Evolutionary conservation across 176 grass and related monocot genomes (phyloP).

Genomic region (Carex pumila): DNA sequence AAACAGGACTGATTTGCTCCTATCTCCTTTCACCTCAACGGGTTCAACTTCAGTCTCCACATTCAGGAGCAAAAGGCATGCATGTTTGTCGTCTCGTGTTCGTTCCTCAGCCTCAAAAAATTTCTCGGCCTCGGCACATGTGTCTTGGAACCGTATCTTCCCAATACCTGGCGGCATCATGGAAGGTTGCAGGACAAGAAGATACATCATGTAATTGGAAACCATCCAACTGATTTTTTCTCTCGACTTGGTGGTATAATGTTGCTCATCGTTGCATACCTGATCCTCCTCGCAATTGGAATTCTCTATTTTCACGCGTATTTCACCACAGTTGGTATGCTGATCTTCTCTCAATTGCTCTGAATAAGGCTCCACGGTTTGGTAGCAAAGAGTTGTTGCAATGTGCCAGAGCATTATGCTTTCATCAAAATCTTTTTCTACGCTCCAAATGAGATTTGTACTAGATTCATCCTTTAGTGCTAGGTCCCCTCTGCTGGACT

Average conservation of each 20-base stretch:
- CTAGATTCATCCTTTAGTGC: background rate
- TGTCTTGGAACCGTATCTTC: slow-evolving; percentile 17
- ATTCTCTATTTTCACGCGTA: background rate
- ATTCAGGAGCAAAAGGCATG: slow-evolving; percentile 11
- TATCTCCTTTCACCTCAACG: slow-evolving; percentile 31
- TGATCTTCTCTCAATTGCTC: background rate
- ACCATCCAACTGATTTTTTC: background rate
- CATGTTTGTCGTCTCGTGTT: background rate
- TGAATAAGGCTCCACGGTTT: background rate
- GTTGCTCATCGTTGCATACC: background rate
- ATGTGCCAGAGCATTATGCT: slow-evolving; percentile 47
- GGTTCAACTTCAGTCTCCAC: slow-evolving; percentile 39
- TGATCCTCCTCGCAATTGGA: background rate
- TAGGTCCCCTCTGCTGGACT: background rate
- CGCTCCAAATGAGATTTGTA: slow-evolving; percentile 13
- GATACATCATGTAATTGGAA: slow-evolving; percentile 44
- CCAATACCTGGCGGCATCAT: slow-evolving; percentile 22
- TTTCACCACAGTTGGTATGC: background rate
- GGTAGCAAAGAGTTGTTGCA: slow-evolving; percentile 17
- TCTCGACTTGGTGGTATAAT: background rate
- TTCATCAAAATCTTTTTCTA: slow-evolving; percentile 12
- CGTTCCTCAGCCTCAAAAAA: background rate
- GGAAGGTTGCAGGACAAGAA: slow-evolving; percentile 9
- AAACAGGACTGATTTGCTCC: slow-evolving; percentile 40
- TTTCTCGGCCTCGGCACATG: slow-evolving; percentile 9